Percentiles rank a stretch among this genome's conserved stretches.
phyloP scores from a whole-genome alignment of 1,284 basidiomycete species.

The Agroathelia rolfsii region DNA sequence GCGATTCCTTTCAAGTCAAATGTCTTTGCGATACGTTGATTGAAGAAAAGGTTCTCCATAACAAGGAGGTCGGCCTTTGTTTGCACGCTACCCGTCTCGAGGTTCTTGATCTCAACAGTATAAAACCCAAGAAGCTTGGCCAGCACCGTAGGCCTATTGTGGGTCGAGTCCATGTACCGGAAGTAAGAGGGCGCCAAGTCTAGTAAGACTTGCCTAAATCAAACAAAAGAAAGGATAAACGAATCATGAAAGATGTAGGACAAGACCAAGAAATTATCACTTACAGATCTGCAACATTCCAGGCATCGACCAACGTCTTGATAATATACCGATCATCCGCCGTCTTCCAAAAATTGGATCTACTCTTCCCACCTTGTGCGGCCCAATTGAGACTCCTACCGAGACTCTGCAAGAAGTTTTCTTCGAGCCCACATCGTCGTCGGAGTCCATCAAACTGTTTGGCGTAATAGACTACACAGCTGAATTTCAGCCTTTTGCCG shows the following conservation, averaged over 20 bases:
- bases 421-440: slow-evolving; percentile 56
- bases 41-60: slow-evolving; percentile 76
- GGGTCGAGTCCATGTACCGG: slow-evolving; percentile 60
- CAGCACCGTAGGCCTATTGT: slow-evolving; percentile 53
- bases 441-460: slow-evolving; percentile 64
- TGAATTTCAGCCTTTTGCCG: slow-evolving; percentile 61
- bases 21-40: slow-evolving; percentile 52
- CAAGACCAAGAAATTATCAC: slow-evolving; percentile 20
- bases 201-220: slow-evolving; percentile 59
- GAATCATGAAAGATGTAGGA: too few relatives aligned
- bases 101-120: slow-evolving; percentile 63
- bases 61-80: slow-evolving; percentile 67
- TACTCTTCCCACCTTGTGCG: slow-evolving; percentile 65
- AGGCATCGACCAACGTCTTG: slow-evolving; percentile 74
- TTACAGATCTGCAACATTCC: slow-evolving; percentile 76
- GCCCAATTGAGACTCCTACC: slow-evolving; percentile 55
- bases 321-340: slow-evolving; percentile 67
- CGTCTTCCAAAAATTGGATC: slow-evolving; percentile 72
- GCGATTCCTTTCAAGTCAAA: slow-evolving; percentile 79
- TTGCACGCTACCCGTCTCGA: slow-evolving; percentile 56
- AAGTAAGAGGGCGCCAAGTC: slow-evolving; percentile 72
- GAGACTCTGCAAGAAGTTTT: slow-evolving; percentile 51
- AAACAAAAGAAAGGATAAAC: slow-evolving; percentile 5
- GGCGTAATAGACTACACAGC: slow-evolving; percentile 73
- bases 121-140: slow-evolving; percentile 75